Evolutionary conservation across 208 protist species (phyloP).

Genomic region (Entamoeba nuttalli): DNA sequence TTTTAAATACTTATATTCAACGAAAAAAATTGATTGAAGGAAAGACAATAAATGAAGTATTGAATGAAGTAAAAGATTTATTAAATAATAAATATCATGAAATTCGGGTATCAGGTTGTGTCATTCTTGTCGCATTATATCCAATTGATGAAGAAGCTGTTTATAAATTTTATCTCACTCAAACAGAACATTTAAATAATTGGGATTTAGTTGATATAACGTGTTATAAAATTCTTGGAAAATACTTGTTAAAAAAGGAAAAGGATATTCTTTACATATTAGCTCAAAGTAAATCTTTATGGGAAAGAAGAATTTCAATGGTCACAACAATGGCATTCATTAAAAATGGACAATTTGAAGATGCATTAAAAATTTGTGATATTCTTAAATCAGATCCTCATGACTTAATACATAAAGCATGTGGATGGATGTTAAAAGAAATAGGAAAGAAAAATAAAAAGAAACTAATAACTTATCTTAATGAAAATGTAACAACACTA

Average conservation of each 20-base stretch:
- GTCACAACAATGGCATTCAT: not conserved
- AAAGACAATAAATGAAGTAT: not conserved
- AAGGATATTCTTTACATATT: not conserved
- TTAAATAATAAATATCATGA: not conserved
- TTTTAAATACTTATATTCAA: not conserved
- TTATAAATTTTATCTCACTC: not conserved
- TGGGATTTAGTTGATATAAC: not conserved
- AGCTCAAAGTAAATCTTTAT: not conserved
- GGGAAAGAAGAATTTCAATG: not conserved
- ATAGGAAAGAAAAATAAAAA: not conserved
- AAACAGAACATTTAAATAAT: not conserved
- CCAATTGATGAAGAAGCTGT: not conserved
- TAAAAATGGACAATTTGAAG: not conserved
- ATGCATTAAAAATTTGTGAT: not conserved
- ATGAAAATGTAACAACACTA: not conserved
- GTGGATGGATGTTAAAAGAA: not conserved
- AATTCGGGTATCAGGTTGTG: not conserved
- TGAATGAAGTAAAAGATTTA: not conserved
- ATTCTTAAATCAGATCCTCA: not conserved
- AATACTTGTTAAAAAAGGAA: not conserved
- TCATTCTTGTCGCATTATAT: not conserved
- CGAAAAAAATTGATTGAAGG: not conserved
- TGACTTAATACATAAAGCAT: not conserved
- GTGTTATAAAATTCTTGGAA: not conserved
- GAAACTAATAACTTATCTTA: not conserved